Conservation (phyloP, 208 protist genomes). For the Histomonas meleagridis region DNA sequence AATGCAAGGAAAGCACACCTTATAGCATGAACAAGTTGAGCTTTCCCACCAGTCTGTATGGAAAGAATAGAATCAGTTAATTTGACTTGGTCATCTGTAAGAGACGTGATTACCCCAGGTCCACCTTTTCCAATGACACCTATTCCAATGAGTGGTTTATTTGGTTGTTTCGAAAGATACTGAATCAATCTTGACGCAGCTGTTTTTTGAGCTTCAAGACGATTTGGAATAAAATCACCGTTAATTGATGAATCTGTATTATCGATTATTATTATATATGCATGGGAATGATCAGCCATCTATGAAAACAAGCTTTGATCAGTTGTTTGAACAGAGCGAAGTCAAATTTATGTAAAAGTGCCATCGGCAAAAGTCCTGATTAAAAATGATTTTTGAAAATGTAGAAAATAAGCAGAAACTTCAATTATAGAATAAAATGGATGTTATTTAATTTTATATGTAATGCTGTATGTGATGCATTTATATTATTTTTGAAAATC, state of each 20-base stretch:
- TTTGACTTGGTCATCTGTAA: no score
- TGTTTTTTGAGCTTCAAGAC: background rate
- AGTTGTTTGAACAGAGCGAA: no score
- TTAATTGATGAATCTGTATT: conserved; percentile 4
- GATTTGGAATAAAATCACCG: background rate
- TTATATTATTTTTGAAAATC: no score
- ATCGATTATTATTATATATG: background rate
- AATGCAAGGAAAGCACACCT: background rate
- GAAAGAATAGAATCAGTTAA: background rate
- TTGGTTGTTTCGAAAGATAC: background rate
- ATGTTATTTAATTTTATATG: no score
- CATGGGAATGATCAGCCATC: background rate
- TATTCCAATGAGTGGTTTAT: background rate
- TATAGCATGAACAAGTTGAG: background rate
- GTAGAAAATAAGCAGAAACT: no score
- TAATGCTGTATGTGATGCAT: no score
- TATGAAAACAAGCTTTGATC: no score
- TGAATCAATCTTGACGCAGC: background rate
- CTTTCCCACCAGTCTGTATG: background rate
- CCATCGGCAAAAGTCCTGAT: no score
- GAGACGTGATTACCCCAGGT: background rate
- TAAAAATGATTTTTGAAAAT: no score
- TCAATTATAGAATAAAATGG: no score
- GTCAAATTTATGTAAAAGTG: no score
- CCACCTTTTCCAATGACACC: background rate